phyloP scores from a whole-genome alignment of 163 green algal species.

The Picocystis sp. region DNA sequence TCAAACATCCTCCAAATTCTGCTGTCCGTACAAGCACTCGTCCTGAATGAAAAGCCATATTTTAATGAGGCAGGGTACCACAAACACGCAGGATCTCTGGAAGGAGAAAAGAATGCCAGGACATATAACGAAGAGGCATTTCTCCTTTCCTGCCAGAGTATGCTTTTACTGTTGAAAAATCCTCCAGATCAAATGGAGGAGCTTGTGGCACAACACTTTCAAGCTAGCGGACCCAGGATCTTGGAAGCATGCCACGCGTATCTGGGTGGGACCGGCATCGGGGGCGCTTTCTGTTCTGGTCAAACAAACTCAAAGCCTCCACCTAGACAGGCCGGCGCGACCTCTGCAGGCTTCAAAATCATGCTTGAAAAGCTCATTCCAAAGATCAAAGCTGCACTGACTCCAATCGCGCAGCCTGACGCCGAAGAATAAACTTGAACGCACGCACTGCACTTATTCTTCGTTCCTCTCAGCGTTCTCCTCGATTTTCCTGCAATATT shows the following conservation, averaged over 20 bases:
- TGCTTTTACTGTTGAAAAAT: constrained; percentile 1
- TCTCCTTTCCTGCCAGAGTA: neutral
- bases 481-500: neutral
- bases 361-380: constrained; percentile 4
- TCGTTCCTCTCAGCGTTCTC: too few species aligned
- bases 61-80: constrained; percentile 77
- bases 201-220: constrained; percentile 1
- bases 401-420: too few species aligned
- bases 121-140: constrained; percentile 29
- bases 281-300: too few species aligned
- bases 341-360: constrained; percentile 1
- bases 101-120: constrained; percentile 19
- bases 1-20: constrained; percentile 51
- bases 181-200: neutral
- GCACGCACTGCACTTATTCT: too few species aligned
- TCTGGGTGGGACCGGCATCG: neutral
- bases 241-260: neutral
- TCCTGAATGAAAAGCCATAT: constrained; percentile 63
- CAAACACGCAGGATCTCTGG: constrained; percentile 10
- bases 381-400: neutral
- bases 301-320: too few species aligned
- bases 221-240: neutral
- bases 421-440: too few species aligned
- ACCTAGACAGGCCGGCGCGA: neutral
- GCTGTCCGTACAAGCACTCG: constrained; percentile 64